Evolutionary conservation across 208 protist genomes (phyloP), one percentile per base, ranked within the genome.

Genomic region (Trypanosoma congolense): DNA sequence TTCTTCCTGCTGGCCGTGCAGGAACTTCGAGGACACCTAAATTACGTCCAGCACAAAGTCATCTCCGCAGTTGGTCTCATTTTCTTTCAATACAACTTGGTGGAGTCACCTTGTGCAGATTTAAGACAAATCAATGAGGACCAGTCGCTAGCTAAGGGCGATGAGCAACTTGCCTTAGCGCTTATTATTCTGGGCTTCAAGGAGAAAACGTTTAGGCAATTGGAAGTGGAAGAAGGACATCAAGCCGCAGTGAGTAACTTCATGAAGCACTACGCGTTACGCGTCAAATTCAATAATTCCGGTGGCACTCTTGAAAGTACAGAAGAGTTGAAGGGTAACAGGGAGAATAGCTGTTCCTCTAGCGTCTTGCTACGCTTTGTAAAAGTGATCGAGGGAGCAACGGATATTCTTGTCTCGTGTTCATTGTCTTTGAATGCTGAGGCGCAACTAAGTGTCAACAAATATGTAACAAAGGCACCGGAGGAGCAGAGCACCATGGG

Each of bases 351-450:
- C 33, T 6, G 33, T 38, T n/a, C n/a, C n/a, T 38, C 9, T 6
- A 38, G 12, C 12, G 33, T 12, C 9, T 12, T 38, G 22, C 61
- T 83, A 56, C 81, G 83, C 25, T 92, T 95, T 59, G 82, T 95
- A 21, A 90, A 90, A 66, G 52, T 89, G 4, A 79, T 92, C 25
- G 83, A 92, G 24, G 75, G 72, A 1, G 24, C 77, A n/a, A 90
- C 82, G 22, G 87, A 95, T 66, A 77, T 90, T 21, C 69, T 95
- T 40, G 84, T 90, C 2, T 95, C 87, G 9, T 95, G 87, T 61
- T 66, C 73, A 6, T 55, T 95, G 29, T 55, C 58, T 44, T 52
- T 83, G 3, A 29, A 55, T 41, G 45, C 36, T 26, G 50, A 22
- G 8, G 46, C 57, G 24, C 40, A 48, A 5, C 61, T 94, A 29